phyloP scores from a whole-genome alignment of 2,329 filamentous ascomycete genomes.

The Aureobasidium sp. region DNA sequence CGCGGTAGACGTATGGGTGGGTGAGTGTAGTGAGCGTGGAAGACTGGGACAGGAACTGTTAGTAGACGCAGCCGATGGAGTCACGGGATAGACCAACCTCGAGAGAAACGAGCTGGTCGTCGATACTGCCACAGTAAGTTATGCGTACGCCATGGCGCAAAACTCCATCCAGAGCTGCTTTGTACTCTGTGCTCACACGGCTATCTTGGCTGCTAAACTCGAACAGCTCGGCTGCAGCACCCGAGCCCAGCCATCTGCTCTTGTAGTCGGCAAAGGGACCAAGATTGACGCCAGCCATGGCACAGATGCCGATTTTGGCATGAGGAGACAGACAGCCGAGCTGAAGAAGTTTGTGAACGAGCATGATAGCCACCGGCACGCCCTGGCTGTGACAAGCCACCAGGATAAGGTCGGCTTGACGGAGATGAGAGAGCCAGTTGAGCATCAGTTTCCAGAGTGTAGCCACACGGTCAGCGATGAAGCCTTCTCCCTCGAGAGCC shows the following conservation, averaged over 20 bases:
- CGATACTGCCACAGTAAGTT: slow-evolving; percentile 87
- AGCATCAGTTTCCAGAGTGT: slow-evolving; percentile 89
- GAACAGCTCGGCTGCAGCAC: slow-evolving; percentile 88
- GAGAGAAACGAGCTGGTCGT: slow-evolving; percentile 90
- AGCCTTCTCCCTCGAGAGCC: slow-evolving; percentile 88
- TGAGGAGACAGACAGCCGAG: slow-evolving; percentile 69
- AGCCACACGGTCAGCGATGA: slow-evolving; percentile 80
- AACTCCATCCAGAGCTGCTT: slow-evolving; percentile 64
- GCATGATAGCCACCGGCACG: slow-evolving; percentile 86
- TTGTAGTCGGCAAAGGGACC: slow-evolving; percentile 91
- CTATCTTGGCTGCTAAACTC: slow-evolving; percentile 82
- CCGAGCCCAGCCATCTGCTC: slow-evolving; percentile 71
- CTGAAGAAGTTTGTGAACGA: slow-evolving; percentile 86
- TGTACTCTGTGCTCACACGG: slow-evolving; percentile 73
- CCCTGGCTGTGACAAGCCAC: slow-evolving; percentile 95
- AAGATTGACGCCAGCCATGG: slow-evolving; percentile 83
- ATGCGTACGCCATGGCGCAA: slow-evolving; percentile 75
- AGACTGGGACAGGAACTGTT: slow-evolving; percentile 44
- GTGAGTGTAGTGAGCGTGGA: slow-evolving; percentile 77
- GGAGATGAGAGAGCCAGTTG: slow-evolving; percentile 90
- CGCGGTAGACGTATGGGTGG: slow-evolving; percentile 89
- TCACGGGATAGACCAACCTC: slow-evolving; percentile 51
- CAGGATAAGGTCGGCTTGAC: slow-evolving; percentile 79
- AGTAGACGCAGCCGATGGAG: background rate
- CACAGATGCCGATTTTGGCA: slow-evolving; percentile 77